These are phyloP conservation scores for Gossypium raimondii DNA, from an alignment of 345 rosid species.

Conservation along the genomic window DNA sequence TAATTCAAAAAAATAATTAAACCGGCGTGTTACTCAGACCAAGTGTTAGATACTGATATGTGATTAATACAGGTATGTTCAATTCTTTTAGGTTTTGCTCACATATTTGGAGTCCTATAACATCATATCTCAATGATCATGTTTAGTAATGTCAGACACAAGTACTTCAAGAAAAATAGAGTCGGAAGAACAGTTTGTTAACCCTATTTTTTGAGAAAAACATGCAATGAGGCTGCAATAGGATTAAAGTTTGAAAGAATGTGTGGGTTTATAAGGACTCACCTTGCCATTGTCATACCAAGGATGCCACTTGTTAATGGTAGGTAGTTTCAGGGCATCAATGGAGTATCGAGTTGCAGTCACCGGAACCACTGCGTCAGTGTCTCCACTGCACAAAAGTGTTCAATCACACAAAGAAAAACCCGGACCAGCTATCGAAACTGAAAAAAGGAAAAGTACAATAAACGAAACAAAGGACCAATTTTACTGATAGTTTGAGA, in stretches of 20 bases:
- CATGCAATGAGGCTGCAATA: not conserved
- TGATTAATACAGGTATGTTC: too few species aligned
- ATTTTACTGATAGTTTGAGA: not conserved
- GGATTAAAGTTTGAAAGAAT: not conserved
- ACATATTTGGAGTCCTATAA: too few species aligned
- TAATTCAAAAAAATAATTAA: not conserved
- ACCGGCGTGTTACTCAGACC: not conserved
- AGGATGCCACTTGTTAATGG: slow-evolving; percentile 71
- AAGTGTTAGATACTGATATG: too few species aligned
- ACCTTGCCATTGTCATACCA: slow-evolving; percentile 76
- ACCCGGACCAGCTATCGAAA: not conserved
- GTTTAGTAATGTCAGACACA: too few species aligned
- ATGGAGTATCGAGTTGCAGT: slow-evolving; percentile 90
- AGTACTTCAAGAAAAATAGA: too few species aligned
- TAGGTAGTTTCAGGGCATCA: slow-evolving; percentile 66
- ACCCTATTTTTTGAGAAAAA: not conserved
- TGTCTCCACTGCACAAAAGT: slow-evolving; percentile 69
- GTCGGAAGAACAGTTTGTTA: not conserved
- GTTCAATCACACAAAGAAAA: slow-evolving; percentile 10
- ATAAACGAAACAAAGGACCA: not conserved
- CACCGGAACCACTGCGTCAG: slow-evolving; percentile 77
- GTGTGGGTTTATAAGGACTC: not conserved
- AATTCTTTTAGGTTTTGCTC: too few species aligned
- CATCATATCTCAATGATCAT: too few species aligned
- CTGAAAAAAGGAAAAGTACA: not conserved